Conservation (phyloP, 768 basidiomycete genomes). For the Boletales sp. region DNA sequence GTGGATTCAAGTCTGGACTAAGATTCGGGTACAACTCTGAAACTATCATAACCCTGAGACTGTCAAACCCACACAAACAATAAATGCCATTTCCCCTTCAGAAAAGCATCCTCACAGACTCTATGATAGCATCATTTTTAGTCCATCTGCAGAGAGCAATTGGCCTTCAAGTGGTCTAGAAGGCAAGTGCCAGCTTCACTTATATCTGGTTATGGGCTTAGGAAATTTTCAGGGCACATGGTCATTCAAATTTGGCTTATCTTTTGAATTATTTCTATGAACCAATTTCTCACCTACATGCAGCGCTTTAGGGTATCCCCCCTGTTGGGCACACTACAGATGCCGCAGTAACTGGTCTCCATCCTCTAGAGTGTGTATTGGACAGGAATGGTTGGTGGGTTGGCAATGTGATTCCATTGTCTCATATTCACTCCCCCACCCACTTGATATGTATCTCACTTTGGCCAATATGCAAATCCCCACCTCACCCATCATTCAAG, state of each 20-base stretch:
- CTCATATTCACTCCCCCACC: conserved; percentile 16
- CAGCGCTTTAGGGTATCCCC: conserved; percentile 23
- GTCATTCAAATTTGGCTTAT: conserved; percentile 15
- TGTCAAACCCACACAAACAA: conserved; percentile 7
- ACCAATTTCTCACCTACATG: conserved; percentile 24
- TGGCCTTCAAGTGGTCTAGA: conserved; percentile 10
- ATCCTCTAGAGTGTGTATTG: conserved; percentile 15
- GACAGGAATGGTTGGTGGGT: conserved; percentile 9
- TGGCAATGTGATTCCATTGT: conserved; percentile 26
- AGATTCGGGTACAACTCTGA: not conserved
- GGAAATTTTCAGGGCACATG: conserved; percentile 4
- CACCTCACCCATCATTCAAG: conserved; percentile 21
- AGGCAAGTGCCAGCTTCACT: not conserved
- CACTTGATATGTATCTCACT: conserved; percentile 26
- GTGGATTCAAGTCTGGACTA: not conserved
- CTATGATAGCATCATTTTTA: conserved; percentile 11
- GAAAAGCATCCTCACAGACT: conserved; percentile 4
- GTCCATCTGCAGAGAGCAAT: not conserved
- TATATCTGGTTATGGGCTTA: not conserved
- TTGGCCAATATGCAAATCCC: conserved; percentile 22
- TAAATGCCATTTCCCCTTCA: conserved; percentile 3
- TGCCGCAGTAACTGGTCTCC: conserved; percentile 16
- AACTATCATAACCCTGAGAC: conserved; percentile 7
- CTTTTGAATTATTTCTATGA: not conserved
- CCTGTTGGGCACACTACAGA: conserved; percentile 9